phyloP scores from a whole-genome alignment of 2,329 filamentous ascomycete species.

The Nemania sp. region DNA sequence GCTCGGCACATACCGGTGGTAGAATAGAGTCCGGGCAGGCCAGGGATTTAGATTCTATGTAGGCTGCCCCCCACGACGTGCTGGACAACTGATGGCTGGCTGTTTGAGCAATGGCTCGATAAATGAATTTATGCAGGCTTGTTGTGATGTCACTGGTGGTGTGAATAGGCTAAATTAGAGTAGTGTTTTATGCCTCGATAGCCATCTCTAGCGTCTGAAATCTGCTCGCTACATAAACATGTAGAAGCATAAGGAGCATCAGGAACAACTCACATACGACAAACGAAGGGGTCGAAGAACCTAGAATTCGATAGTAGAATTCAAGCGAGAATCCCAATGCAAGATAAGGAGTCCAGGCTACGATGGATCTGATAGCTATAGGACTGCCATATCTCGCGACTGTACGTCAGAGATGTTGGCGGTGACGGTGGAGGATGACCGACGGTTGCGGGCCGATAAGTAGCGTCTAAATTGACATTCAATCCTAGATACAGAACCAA shows the following conservation, averaged over 20 bases:
- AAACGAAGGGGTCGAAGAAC: conserved; percentile 1
- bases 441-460: conserved; percentile 30
- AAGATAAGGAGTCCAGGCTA: conserved; percentile 23
- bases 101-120: conserved; percentile 9
- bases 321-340: conserved; percentile 6
- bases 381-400: conserved; percentile 12
- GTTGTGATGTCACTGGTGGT: conserved; percentile 13
- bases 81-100: background rate
- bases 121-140: conserved; percentile 17
- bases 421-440: conserved; percentile 20
- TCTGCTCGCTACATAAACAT: conserved; percentile 1
- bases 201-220: conserved; percentile 1
- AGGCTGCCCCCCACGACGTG: background rate
- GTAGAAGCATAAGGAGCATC: background rate
- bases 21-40: background rate
- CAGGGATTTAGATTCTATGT: background rate
- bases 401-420: conserved; percentile 18
- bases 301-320: conserved; percentile 11
- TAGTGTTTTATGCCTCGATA: conserved; percentile 12
- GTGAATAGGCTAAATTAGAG: conserved; percentile 27
- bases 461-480: conserved; percentile 24
- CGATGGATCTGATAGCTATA: conserved; percentile 7
- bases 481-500: conserved; percentile 14
- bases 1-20: conserved; percentile 8
- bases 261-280: conserved; percentile 1